A percentile compares a stretch with the other conserved stretches of the same genome.
phyloP scores from a whole-genome alignment of 345 rosid genomes.

The Gossypium rotundifolium region DNA sequence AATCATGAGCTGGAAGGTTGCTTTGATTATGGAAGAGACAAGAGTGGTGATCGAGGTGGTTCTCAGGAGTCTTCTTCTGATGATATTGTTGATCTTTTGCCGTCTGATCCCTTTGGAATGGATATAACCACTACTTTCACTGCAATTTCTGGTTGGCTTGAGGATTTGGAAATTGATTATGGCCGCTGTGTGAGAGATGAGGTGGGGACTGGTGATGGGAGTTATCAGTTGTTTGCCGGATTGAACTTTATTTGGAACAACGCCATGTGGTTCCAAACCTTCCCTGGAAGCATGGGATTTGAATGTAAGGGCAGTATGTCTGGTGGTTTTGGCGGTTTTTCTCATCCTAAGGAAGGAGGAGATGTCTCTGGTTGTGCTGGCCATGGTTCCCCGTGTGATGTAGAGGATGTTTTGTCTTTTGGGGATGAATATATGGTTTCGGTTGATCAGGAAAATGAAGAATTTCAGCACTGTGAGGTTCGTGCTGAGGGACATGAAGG shows the following conservation, averaged over 20 bases:
- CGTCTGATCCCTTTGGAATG: conserved; percentile 85
- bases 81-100: conserved; percentile 61
- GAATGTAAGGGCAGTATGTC: conserved; percentile 18
- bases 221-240: conserved; percentile 64
- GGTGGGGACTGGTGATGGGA: conserved; percentile 34
- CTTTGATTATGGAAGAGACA: conserved; percentile 59
- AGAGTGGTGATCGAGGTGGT: conserved; percentile 32
- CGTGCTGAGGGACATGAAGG: conserved; percentile 29
- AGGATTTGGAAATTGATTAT: conserved; percentile 70
- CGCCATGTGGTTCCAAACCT: conserved; percentile 65
- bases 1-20: conserved; percentile 41
- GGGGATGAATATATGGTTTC: conserved; percentile 18
- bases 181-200: conserved; percentile 41
- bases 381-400: conserved; percentile 24
- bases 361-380: conserved; percentile 16
- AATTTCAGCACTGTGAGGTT: conserved; percentile 20
- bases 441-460: conserved; percentile 22
- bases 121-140: conserved; percentile 78
- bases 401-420: conserved; percentile 31
- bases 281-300: conserved; percentile 37
- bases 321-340: conserved; percentile 25
- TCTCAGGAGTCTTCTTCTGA: conserved; percentile 63
- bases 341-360: conserved; percentile 37
- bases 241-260: conserved; percentile 74
- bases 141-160: conserved; percentile 77